phyloP scores from a whole-genome alignment of 345 rosid species.

The Hypericum perforatum region DNA sequence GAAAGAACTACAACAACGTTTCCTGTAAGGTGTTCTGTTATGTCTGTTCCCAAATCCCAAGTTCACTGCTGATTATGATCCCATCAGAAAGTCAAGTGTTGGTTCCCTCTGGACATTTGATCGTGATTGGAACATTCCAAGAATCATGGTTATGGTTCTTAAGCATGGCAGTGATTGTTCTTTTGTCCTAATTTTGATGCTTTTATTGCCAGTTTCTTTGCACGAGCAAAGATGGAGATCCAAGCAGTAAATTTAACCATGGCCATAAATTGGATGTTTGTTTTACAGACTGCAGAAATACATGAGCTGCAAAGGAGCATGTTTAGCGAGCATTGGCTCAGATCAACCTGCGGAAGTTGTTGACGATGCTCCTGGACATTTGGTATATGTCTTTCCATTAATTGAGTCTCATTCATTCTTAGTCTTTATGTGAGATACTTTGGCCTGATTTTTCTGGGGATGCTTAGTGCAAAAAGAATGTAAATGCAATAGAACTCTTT shows the following conservation, averaged over 20 bases:
- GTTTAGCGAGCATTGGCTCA: conserved; percentile 67
- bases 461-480: too few relatives aligned
- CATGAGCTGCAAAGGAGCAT: conserved; percentile 80
- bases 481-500: not conserved
- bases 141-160: too few relatives aligned
- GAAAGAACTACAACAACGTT: too few relatives aligned
- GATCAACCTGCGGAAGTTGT: conserved; percentile 97
- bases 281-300: conserved; percentile 60
- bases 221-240: too few relatives aligned
- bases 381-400: conserved; percentile 38
- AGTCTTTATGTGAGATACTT: not conserved
- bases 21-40: too few relatives aligned
- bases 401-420: not conserved
- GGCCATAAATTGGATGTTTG: not conserved
- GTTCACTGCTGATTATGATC: not conserved
- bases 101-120: not conserved
- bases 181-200: too few relatives aligned
- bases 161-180: too few relatives aligned
- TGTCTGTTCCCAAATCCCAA: too few relatives aligned
- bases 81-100: not conserved
- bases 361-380: conserved; percentile 72
- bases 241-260: too few relatives aligned
- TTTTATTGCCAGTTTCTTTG: too few relatives aligned
- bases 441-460: too few relatives aligned
- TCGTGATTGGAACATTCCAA: not conserved